Evolutionary conservation across 805 yeast species (phyloP).

Genomic region (Isabelozyma heimii): DNA sequence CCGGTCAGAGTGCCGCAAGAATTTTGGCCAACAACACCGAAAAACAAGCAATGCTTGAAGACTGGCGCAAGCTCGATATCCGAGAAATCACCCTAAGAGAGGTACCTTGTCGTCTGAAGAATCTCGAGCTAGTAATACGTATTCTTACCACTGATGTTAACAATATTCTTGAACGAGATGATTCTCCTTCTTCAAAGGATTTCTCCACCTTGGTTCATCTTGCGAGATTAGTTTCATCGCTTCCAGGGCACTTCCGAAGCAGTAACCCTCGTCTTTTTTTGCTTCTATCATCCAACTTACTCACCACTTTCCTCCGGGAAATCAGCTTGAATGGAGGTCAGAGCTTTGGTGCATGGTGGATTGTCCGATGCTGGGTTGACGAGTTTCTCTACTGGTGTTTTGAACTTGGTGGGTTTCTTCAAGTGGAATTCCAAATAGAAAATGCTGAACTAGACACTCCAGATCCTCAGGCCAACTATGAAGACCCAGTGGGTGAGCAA

Average conservation of each 20-base stretch:
- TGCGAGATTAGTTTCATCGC: conserved; percentile 28
- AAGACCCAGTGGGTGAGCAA: neutral
- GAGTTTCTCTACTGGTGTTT: conserved; percentile 69
- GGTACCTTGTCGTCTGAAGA: conserved; percentile 45
- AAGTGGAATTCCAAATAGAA: conserved; percentile 18
- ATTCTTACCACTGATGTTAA: conserved; percentile 33
- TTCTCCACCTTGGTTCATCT: conserved; percentile 5
- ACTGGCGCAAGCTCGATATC: conserved; percentile 57
- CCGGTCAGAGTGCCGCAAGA: conserved; percentile 48
- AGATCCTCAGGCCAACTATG: neutral
- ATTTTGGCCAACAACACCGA: conserved; percentile 45
- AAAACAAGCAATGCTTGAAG: conserved; percentile 49
- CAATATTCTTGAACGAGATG: conserved; percentile 5
- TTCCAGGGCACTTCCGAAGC: conserved; percentile 49
- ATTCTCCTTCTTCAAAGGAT: conserved; percentile 1
- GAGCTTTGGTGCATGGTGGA: conserved; percentile 75
- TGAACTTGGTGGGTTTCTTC: conserved; percentile 57
- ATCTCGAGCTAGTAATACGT: conserved; percentile 26
- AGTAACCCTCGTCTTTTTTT: conserved; percentile 56
- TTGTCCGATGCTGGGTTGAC: conserved; percentile 70
- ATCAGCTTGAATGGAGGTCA: conserved; percentile 56
- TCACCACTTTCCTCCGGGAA: conserved; percentile 61
- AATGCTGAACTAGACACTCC: neutral
- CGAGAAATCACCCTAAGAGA: conserved; percentile 46
- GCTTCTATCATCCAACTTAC: conserved; percentile 49